Conservation (phyloP, 805 yeast species). For the Wickerhamiella dianesei region DNA sequence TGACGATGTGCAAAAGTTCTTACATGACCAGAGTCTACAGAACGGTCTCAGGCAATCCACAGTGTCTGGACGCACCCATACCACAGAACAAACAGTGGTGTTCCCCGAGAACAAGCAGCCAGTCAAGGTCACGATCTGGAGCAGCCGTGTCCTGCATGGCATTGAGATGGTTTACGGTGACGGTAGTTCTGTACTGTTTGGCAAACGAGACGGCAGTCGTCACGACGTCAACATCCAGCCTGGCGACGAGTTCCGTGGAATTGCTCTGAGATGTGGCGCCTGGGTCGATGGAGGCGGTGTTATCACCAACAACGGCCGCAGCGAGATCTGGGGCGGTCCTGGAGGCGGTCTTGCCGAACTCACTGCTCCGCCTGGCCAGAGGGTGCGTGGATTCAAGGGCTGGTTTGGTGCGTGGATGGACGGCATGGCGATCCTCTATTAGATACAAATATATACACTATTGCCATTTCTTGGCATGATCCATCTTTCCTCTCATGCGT, state of each 20-base stretch:
- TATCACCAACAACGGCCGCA: constrained; percentile 34
- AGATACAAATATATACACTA: constrained; percentile 2
- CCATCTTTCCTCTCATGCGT: constrained; percentile 16
- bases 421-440: constrained; percentile 56
- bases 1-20: constrained; percentile 33
- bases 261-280: constrained; percentile 58
- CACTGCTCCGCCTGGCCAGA: constrained; percentile 48
- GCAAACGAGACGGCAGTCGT: constrained; percentile 29
- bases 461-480: constrained; percentile 22
- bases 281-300: constrained; percentile 87
- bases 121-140: constrained; percentile 43
- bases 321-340: constrained; percentile 48
- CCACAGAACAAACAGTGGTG: constrained; percentile 8
- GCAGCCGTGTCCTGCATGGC: constrained; percentile 77
- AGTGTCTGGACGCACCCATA: constrained; percentile 15
- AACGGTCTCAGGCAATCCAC: constrained; percentile 5
- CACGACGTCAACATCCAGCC: constrained; percentile 37
- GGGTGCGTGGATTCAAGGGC: constrained; percentile 61
- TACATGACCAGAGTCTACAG: constrained; percentile 5
- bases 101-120: constrained; percentile 13
- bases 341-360: constrained; percentile 52
- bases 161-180: constrained; percentile 36
- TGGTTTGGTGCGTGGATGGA: constrained; percentile 56
- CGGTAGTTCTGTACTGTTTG: constrained; percentile 23
- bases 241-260: constrained; percentile 48